Evolutionary conservation across 257 asterid species (phyloP).

Genomic region (Ilex asprella): DNA sequence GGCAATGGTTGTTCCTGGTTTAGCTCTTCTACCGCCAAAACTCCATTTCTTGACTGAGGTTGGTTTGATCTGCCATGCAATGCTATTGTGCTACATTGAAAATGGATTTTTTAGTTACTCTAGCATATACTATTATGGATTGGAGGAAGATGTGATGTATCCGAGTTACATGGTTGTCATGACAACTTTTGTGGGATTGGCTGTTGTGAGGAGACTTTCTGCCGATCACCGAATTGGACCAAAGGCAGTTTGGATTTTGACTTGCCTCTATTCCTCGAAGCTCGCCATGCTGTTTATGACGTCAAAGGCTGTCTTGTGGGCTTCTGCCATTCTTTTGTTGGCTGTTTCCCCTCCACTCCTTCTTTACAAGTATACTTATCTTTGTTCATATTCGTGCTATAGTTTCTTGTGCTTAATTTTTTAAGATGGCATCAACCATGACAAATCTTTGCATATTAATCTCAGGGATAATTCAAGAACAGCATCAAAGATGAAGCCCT

Average conservation of each 20-base stretch:
- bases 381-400: not conserved
- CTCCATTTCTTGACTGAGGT: slow-evolving; percentile 66
- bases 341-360: slow-evolving; percentile 96
- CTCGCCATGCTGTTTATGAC: slow-evolving; percentile 84
- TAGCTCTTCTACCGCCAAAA: slow-evolving; percentile 82
- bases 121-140: slow-evolving; percentile 78
- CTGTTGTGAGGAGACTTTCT: slow-evolving; percentile 82
- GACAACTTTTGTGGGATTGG: slow-evolving; percentile 86
- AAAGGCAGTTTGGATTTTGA: slow-evolving; percentile 87
- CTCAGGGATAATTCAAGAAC: slow-evolving; percentile 81
- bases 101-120: slow-evolving; percentile 83
- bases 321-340: slow-evolving; percentile 76
- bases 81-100: slow-evolving; percentile 83
- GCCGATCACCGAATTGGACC: slow-evolving; percentile 72
- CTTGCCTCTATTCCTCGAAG: slow-evolving; percentile 82
- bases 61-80: slow-evolving; percentile 77
- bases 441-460: slow-evolving; percentile 10
- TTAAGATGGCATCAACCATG: slow-evolving; percentile 1
- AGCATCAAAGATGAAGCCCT: slow-evolving; percentile 88
- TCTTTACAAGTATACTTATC: slow-evolving; percentile 65
- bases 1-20: slow-evolving; percentile 93
- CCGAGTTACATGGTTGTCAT: slow-evolving; percentile 94
- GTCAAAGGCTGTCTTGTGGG: slow-evolving; percentile 88
- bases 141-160: slow-evolving; percentile 96
- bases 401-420: not conserved